Evolutionary conservation across 2,329 filamentous ascomycete genomes (phyloP).

Genomic region (Pseudogymnoascus sp.): DNA sequence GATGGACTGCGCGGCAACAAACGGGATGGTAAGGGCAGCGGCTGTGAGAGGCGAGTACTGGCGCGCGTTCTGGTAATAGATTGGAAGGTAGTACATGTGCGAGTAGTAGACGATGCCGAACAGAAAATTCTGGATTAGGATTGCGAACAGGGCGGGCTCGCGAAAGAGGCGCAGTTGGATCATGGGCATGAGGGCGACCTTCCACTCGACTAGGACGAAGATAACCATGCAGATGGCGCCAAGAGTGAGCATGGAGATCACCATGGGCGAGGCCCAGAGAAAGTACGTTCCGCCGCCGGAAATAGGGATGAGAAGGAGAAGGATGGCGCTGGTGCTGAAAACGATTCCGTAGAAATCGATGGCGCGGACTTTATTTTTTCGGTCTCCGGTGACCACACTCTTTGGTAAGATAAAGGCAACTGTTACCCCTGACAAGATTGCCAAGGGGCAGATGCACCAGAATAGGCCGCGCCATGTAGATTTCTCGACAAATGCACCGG

Average conservation of each 20-base stretch:
- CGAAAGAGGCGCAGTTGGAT: constrained; percentile 40
- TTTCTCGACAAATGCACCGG: constrained; percentile 32
- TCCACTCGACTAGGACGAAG: constrained; percentile 50
- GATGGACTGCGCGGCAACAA: constrained; percentile 41
- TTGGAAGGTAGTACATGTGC: constrained; percentile 52
- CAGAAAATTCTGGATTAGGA: constrained; percentile 52
- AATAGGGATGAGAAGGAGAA: constrained; percentile 55
- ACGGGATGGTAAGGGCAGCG: constrained; percentile 42
- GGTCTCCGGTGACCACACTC: constrained; percentile 40
- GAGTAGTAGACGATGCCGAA: constrained; percentile 53
- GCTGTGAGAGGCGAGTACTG: constrained; percentile 34
- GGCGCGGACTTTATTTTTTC: constrained; percentile 41
- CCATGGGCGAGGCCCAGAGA: constrained; percentile 47
- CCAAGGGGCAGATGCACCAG: constrained; percentile 45
- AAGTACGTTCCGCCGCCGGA: constrained; percentile 54
- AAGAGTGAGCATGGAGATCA: constrained; percentile 50
- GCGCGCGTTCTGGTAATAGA: constrained; percentile 52
- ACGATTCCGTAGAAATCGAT: constrained; percentile 54
- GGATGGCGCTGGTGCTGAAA: constrained; percentile 46
- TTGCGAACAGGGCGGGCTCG: constrained; percentile 43
- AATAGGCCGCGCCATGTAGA: constrained; percentile 39
- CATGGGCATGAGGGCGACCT: constrained; percentile 48
- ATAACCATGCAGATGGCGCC: constrained; percentile 38
- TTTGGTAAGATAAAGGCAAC: constrained; percentile 44
- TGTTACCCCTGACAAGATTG: constrained; percentile 38